Percentiles rank a stretch among this genome's conserved stretches.
These are phyloP conservation scores for Phytophthora pluvialis DNA, from an alignment of 352 stramenopile species.

Conservation along the genomic window DNA sequence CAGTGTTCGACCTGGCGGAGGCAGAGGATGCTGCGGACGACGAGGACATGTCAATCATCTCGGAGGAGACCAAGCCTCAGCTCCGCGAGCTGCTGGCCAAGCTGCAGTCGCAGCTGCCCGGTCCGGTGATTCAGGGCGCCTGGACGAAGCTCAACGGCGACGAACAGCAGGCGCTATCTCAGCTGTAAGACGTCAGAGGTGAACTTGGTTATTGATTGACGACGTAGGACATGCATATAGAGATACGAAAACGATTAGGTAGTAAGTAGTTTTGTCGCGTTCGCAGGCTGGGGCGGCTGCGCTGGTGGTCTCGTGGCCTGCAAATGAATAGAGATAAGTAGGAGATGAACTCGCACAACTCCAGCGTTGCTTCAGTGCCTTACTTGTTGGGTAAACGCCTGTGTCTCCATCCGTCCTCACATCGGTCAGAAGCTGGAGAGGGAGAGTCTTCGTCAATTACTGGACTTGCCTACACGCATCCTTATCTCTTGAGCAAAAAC, in stretches of 20 bases:
- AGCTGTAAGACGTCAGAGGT: slow-evolving; percentile 45
- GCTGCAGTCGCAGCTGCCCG: slow-evolving; percentile 73
- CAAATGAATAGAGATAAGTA: slow-evolving; percentile 33
- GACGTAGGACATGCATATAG: slow-evolving; percentile 38
- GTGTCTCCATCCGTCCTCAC: slow-evolving; percentile 1
- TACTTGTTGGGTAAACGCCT: slow-evolving; percentile 14
- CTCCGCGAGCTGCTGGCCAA: slow-evolving; percentile 67
- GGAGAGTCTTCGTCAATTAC: slow-evolving; percentile 12
- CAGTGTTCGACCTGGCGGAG: slow-evolving; percentile 69
- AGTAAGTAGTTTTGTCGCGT: slow-evolving; percentile 38
- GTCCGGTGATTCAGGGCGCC: slow-evolving; percentile 62
- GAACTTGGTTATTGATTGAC: slow-evolving; percentile 36
- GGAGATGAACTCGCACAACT: slow-evolving; percentile 11
- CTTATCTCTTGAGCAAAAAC: slow-evolving; percentile 77
- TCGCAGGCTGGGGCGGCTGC: slow-evolving; percentile 8
- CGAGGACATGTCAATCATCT: slow-evolving; percentile 75
- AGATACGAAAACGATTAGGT: slow-evolving; percentile 35
- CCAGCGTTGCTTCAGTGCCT: slow-evolving; percentile 10
- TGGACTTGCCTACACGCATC: slow-evolving; percentile 16
- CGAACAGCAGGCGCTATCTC: slow-evolving; percentile 73
- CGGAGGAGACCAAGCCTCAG: slow-evolving; percentile 61
- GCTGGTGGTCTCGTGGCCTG: slow-evolving; percentile 13
- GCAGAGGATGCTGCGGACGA: slow-evolving; percentile 67
- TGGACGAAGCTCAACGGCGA: slow-evolving; percentile 75
- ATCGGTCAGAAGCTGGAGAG: slow-evolving; percentile 15